Base-by-base conservation (phyloP, 768 basidiomycete species). In the Russula emetica region DNA sequence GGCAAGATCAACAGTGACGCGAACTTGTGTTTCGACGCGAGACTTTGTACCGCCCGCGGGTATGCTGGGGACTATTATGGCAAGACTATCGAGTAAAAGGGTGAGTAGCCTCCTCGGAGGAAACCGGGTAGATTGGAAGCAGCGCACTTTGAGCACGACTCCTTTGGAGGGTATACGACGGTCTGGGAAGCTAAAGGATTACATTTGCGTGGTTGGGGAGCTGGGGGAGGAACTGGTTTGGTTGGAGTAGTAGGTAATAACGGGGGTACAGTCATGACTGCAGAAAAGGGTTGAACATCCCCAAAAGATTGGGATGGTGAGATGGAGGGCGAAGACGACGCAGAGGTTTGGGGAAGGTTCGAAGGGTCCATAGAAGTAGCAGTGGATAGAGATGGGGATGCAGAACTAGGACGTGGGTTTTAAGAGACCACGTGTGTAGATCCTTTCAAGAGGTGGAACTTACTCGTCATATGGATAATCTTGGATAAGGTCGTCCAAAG, bases 1-100 rank as follows among this genome's bases (percentile, higher is more conserved):
- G 5, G 88, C 88, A 55, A 92, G 78, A 71, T 93, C 89, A 44
- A 96, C 79, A 3, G 87, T 84, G 45, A 95, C 83, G 71, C 93
- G 86, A 55, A 96, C 86, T 78, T 96, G 94, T 3, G 94, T 96
- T 74, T 96, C 94, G n/a, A 96, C 94, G 38, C 94, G 84, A 53
- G 90, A 93, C 75, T 96, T 95, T 16, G 93, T 87, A 28, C 93
- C 94, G 50, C 79, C 77, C 69, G 85, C 83, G 6, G 94, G 92
- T 59, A 96, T 85, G 70, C 85, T 92, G 24, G 92, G 90, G 49
- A 92, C 85, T 72, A 92, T 79, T 62, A 96, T 88, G 28, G 90
- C 82, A 61, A 94, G 81, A 70, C 92, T 93, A 69, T 20, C 40
- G 26, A 57, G 42, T 24, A 5, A 34, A 42, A 65, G 44, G 11